A percentile compares a stretch with the other conserved stretches of the same genome.
Conservation (phyloP, 345 rosid species). For the Barbarea vulgaris region DNA sequence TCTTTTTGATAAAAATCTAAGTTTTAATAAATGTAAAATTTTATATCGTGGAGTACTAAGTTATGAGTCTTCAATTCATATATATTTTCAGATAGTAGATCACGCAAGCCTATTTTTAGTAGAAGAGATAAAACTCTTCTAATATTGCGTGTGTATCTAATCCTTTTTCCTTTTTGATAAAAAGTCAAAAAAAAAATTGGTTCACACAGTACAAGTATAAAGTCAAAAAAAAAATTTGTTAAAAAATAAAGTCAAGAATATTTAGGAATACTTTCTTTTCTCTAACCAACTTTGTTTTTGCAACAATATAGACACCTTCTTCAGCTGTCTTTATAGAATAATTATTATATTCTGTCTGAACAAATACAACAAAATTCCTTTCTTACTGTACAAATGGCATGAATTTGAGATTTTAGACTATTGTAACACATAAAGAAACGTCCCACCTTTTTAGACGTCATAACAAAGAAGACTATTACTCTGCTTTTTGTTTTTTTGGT, state of each 20-base stretch:
- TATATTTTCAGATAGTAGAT: not conserved
- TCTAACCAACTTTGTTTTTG: slow-evolving; percentile 30
- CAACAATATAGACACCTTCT: not conserved
- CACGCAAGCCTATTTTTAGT: not conserved
- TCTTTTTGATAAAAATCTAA: not conserved
- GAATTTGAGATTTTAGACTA: slow-evolving; percentile 14
- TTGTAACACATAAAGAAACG: slow-evolving; percentile 26
- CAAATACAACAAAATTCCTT: slow-evolving; percentile 29
- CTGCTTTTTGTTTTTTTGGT: not conserved
- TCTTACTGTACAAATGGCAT: slow-evolving; percentile 31
- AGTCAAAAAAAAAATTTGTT: not conserved
- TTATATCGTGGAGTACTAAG: not conserved
- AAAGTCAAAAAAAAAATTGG: slow-evolving; percentile 29
- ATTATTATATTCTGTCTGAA: slow-evolving; percentile 23
- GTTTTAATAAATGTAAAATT: not conserved
- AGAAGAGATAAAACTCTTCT: not conserved
- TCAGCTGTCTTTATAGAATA: slow-evolving; percentile 10
- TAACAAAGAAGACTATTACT: slow-evolving; percentile 20
- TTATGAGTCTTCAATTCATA: not conserved
- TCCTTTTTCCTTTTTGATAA: not conserved
- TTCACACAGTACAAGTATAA: slow-evolving; percentile 25
- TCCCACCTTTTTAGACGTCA: slow-evolving; percentile 1
- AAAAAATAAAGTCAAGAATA: slow-evolving; percentile 13
- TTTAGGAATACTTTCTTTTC: slow-evolving; percentile 38
- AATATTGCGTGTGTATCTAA: not conserved